Conservation (phyloP, 2,329 filamentous ascomycete species). For the Alternaria ventricosa region DNA sequence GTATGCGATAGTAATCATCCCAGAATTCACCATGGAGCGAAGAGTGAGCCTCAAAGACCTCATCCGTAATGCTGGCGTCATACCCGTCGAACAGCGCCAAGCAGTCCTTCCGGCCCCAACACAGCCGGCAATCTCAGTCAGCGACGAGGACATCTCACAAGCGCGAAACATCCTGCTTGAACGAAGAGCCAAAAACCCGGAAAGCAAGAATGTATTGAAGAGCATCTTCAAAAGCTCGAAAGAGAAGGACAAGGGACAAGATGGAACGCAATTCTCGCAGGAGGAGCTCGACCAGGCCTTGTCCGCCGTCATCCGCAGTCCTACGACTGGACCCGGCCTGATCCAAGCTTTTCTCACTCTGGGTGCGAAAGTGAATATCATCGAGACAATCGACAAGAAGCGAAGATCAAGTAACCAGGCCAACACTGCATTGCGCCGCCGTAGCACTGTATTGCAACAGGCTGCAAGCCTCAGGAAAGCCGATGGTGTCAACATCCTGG, state of each 20-base stretch:
- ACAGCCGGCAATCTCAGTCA: conserved; percentile 36
- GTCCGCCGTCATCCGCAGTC: conserved; percentile 40
- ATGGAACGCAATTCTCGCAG: conserved; percentile 39
- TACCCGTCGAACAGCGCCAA: conserved; percentile 31
- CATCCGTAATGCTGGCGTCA: conserved; percentile 37
- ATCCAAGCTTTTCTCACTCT: conserved; percentile 43
- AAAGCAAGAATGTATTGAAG: conserved; percentile 42
- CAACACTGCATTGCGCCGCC: conserved; percentile 31
- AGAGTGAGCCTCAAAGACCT: conserved; percentile 39
- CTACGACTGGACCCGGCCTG: conserved; percentile 37
- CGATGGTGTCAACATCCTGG: conserved; percentile 41
- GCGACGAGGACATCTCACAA: conserved; percentile 40
- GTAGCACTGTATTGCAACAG: conserved; percentile 46
- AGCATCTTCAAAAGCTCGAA: conserved; percentile 45
- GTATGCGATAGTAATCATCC: conserved; percentile 6
- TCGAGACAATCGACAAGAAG: conserved; percentile 27
- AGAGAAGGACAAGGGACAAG: conserved; percentile 42
- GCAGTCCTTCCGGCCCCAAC: conserved; percentile 42
- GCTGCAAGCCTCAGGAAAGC: conserved; percentile 40
- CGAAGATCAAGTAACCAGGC: conserved; percentile 21
- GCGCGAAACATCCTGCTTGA: conserved; percentile 41
- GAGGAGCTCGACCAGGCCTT: conserved; percentile 46
- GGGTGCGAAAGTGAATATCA: conserved; percentile 45
- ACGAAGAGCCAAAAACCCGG: conserved; percentile 37
- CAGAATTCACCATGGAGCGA: conserved; percentile 28